A percentile compares a stretch with the other conserved stretches of the same genome.
phyloP scores from a whole-genome alignment of 2,329 filamentous ascomycete genomes.

The Podosphaera fusca region DNA sequence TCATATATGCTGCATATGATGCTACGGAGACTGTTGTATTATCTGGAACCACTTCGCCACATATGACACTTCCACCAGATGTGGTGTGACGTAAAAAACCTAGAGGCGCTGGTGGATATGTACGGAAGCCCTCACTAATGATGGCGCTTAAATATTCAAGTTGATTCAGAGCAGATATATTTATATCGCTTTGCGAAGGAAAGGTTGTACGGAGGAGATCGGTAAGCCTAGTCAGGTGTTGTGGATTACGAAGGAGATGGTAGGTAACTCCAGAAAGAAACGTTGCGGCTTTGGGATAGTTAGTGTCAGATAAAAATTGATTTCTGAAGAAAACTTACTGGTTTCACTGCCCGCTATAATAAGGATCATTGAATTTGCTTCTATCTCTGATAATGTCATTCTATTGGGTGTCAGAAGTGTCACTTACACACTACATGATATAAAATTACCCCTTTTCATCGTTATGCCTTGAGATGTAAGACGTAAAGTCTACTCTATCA shows the following conservation, averaged over 20 bases:
- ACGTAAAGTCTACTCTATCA: conserved; percentile 1
- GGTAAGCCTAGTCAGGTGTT: conserved; percentile 18
- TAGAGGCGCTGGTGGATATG: conserved; percentile 16
- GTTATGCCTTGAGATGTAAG: conserved; percentile 4
- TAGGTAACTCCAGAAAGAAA: conserved; percentile 18
- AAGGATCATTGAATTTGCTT: conserved; percentile 2
- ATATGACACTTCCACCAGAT: conserved; percentile 4
- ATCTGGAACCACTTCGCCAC: conserved; percentile 5
- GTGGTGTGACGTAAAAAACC: conserved; percentile 5
- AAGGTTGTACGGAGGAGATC: conserved; percentile 22
- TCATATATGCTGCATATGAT: conserved; percentile 14
- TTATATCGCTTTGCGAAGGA: conserved; percentile 8
- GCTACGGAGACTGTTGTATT: conserved; percentile 6
- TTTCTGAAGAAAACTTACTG: background rate
- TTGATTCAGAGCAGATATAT: background rate
- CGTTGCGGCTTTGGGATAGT: conserved; percentile 13
- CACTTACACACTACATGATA: background rate
- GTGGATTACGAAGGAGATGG: conserved; percentile 4
- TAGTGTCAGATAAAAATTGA: background rate
- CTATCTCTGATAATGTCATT: conserved; percentile 5
- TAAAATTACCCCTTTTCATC: conserved; percentile 6
- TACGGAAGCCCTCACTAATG: conserved; percentile 18
- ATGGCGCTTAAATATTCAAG: conserved; percentile 17
- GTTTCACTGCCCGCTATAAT: conserved; percentile 8
- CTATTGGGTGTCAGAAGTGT: background rate